These are phyloP conservation scores for Cicer chorassanicum DNA, from an alignment of 306 rosid genomes.

Conservation along the genomic window DNA sequence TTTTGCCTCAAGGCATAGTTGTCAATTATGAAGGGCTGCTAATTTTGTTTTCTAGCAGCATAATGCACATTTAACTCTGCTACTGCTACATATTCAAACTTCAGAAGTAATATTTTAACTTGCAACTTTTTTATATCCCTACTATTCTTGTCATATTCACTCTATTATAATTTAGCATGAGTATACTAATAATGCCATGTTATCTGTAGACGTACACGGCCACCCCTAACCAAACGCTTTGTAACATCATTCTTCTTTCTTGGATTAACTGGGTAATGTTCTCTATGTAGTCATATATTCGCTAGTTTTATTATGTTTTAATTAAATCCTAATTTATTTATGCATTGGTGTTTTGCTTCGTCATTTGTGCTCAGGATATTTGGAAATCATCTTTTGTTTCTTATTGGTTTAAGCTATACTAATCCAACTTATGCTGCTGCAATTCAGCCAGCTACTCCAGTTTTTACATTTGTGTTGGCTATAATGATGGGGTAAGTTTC, in stretches of 20 bases:
- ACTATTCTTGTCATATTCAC: not conserved
- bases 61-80: constrained; percentile 18
- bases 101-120: constrained; percentile 18
- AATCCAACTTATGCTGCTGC: constrained; percentile 98
- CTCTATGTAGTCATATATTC: constrained; percentile 13
- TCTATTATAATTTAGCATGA: constrained; percentile 29
- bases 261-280: constrained; percentile 90
- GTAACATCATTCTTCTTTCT: constrained; percentile 76
- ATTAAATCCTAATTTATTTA: constrained; percentile 35
- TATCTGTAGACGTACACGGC: constrained; percentile 72
- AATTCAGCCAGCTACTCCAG: constrained; percentile 91
- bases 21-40: not conserved
- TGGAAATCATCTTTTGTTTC: constrained; percentile 98
- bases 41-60: constrained; percentile 30
- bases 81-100: constrained; percentile 19
- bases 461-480: constrained; percentile 87
- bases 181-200: constrained; percentile 19
- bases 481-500: constrained; percentile 90
- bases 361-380: constrained; percentile 68
- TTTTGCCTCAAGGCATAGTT: constrained; percentile 3
- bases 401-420: constrained; percentile 94
- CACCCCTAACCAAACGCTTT: constrained; percentile 69
- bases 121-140: not conserved
- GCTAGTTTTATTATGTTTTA: constrained; percentile 3
- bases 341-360: constrained; percentile 36